Evolutionary conservation across 2,329 filamentous ascomycete species (phyloP), one percentile per base, ranked within the genome.

Genomic region (Sordariomycetes sp.): DNA sequence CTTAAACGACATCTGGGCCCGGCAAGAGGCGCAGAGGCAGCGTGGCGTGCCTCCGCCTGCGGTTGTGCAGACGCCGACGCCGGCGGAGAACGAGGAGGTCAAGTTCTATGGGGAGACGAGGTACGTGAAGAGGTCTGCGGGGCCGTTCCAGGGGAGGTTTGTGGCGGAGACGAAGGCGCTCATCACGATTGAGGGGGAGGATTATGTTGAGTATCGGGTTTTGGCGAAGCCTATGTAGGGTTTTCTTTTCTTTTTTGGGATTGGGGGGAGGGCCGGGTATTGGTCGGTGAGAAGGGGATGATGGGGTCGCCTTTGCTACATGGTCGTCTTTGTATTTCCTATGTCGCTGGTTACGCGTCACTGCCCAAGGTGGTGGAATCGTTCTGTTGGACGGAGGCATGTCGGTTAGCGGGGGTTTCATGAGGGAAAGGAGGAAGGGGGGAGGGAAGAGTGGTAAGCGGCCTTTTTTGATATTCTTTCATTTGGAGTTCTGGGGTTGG

Each of bases 121-220:
- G 65, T 86, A 85, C 61, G 80, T 83, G 66, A 76, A 81, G 57
- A 84, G 83, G 68, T 67, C 74, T 35, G 81, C 69, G 3, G 82
- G 82, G 0, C 80, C 81, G 0, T 84, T 85, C 59, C 72, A 76
- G 60, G 82, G 81, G 25, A 83, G 84, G 65, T 75, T 85, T n/a
- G 81, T 83, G 34, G 82, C 79, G 53, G 76, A 80, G 59, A 79
- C 81, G 5, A 50, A 20, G 45, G 77, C 76, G 10, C 80, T 85
- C 24, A 76, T 85, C 62, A 83, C 72, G 53, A 85, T 86, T 59
- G 81, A 85, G 59, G 82, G 81, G 24, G 82, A 85, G 64, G 82
- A 85, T 61, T 86, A 82, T 60, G 81, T 86, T 36, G 82, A 85
- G 65, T 85, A 85, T 61, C 76, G 82, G 1, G 80, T 86, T 1